Percentiles rank a stretch among this genome's conserved stretches.
These are phyloP conservation scores for Darksidea phi DNA, from an alignment of 495 filamentous ascomycete species.

Conservation along the genomic window DNA sequence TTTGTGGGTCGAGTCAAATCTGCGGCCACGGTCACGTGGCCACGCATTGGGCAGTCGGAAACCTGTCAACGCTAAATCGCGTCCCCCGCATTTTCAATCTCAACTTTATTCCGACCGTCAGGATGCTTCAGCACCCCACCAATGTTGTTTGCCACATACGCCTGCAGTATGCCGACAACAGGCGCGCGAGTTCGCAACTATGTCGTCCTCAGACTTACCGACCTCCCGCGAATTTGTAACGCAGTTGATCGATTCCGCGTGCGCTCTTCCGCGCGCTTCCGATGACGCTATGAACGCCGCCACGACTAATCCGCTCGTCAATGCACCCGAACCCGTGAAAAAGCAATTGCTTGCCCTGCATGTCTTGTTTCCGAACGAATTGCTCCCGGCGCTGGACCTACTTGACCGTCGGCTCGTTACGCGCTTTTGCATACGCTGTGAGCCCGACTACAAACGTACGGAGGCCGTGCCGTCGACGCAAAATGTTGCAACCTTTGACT, in stretches of 20 bases:
- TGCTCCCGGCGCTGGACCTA: slow-evolving; percentile 77
- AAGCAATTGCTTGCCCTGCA: slow-evolving; percentile 59
- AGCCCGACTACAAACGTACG: neutral
- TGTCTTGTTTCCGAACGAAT: slow-evolving; percentile 59
- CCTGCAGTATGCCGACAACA: slow-evolving; percentile 17
- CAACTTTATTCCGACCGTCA: slow-evolving; percentile 30
- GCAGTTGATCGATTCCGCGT: slow-evolving; percentile 22
- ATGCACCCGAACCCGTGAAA: slow-evolving; percentile 13
- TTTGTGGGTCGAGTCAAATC: neutral
- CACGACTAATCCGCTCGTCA: slow-evolving; percentile 22
- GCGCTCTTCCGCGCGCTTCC: slow-evolving; percentile 1
- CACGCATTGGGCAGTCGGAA: neutral
- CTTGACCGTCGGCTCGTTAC: slow-evolving; percentile 71
- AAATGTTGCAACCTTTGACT: neutral
- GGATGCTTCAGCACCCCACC: neutral
- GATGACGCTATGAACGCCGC: slow-evolving; percentile 1
- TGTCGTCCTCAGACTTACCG: slow-evolving; percentile 25
- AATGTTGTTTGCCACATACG: neutral
- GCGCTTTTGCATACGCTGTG: slow-evolving; percentile 36
- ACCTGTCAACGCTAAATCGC: neutral
- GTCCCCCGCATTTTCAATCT: slow-evolving; percentile 23
- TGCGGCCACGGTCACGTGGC: slow-evolving; percentile 8
- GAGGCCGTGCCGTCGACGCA: neutral
- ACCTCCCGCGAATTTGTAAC: slow-evolving; percentile 33
- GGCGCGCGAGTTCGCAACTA: slow-evolving; percentile 9